Evolutionary conservation across 768 basidiomycete genomes (phyloP).

Genomic region (Collybiopsis luxurians): DNA sequence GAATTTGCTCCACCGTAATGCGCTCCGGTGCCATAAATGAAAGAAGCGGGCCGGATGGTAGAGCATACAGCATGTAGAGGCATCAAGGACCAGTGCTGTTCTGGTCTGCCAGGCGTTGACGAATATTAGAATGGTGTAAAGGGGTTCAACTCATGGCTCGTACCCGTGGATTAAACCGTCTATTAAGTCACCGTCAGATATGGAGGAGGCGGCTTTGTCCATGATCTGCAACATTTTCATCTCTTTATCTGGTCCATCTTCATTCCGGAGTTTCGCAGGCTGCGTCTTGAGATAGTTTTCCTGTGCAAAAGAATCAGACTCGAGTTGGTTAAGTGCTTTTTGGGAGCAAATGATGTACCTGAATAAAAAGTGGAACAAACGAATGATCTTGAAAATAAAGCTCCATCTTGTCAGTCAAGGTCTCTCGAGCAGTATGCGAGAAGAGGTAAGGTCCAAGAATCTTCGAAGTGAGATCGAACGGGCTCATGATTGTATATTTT

Average conservation of each 20-base stretch:
- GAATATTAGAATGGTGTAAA: slow-evolving; percentile 1
- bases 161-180: slow-evolving; percentile 94
- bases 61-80: slow-evolving; percentile 92
- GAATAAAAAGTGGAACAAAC: slow-evolving; percentile 93
- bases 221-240: slow-evolving; percentile 79
- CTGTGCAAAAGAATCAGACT: slow-evolving; percentile 34
- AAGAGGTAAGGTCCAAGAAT: slow-evolving; percentile 92
- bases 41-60: slow-evolving; percentile 83
- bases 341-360: slow-evolving; percentile 47
- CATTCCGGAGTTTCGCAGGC: slow-evolving; percentile 57
- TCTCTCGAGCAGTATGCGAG: slow-evolving; percentile 74
- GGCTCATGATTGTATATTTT: slow-evolving; percentile 87
- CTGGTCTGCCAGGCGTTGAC: slow-evolving; percentile 49
- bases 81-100: slow-evolving; percentile 96
- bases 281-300: slow-evolving; percentile 93
- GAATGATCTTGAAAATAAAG: slow-evolving; percentile 95
- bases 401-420: slow-evolving; percentile 90
- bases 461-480: slow-evolving; percentile 89
- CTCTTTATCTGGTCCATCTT: slow-evolving; percentile 59
- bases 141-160: slow-evolving; percentile 10
- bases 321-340: background rate
- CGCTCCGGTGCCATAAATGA: slow-evolving; percentile 69
- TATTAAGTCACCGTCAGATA: slow-evolving; percentile 93
- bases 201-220: slow-evolving; percentile 85
- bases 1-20: slow-evolving; percentile 66